Evolutionary conservation across 73 alveolate genomes (phyloP), one percentile per base, ranked within the genome.

Genomic region (Paramecium caudatum): DNA sequence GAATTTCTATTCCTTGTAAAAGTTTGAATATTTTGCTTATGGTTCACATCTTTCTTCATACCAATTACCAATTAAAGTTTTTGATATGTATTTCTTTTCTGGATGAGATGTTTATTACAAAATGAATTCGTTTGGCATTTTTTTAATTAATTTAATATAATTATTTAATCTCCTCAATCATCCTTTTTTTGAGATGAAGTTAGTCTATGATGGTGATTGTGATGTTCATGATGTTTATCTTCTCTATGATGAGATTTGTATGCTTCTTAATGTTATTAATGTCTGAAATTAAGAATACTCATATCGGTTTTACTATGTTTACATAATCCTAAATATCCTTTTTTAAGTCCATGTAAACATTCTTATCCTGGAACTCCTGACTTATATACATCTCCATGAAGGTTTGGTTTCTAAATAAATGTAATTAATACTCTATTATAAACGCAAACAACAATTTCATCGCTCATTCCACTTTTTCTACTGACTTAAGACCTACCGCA

Each of bases 41-140:
- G 91, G 91, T 46, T 83, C 91, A 25, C 91, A 83, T 83, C 84
- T 83, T 21, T 83, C 91, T 61, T 83, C 91, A 50, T 83, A 83
- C 91, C 91, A 83, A 49, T 83, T 83, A 1, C 91, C 91, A 2
- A 83, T 50, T 49, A 83, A 32, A 33, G 50, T 30, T 19, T 50
- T 83, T n/a, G 91, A 83, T 15, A 13, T 83, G 46, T n/a, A 83
- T 50, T 83, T 83, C 69, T 83, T 83, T 16, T 83, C 91, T 4
- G 91, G 91, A 13, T 83, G 85, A 23, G 91, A 55, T 30, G 91
- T 83, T 61, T 83, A 61, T 33, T 83, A 48, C 43, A 83, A 62
- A 47, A 83, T 48, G 39, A 55, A 83, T 55, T 83, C 91, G 78
- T 70, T 83, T 25, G 82, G 78, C 91, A 83, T 83, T 15, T 41